These are phyloP conservation scores for Verruconis gallopava DNA, from an alignment of 2,329 filamentous ascomycete genomes.

Conservation along the genomic window DNA sequence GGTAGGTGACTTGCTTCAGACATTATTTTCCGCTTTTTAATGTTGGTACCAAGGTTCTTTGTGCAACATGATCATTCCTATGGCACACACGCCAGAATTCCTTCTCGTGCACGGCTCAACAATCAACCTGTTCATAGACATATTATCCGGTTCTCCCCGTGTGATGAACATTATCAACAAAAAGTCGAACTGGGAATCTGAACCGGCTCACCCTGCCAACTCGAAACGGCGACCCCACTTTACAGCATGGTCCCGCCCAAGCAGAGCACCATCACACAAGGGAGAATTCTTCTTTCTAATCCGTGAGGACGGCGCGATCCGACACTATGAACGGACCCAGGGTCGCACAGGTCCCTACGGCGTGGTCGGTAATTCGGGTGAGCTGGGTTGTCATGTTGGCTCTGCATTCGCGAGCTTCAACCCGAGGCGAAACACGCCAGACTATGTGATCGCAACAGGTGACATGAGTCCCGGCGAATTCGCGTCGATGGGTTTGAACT, in stretches of 20 bases:
- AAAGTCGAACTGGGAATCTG: conserved; percentile 22
- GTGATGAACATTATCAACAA: conserved; percentile 9
- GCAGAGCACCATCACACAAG: conserved; percentile 42
- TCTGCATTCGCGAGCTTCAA: conserved; percentile 65
- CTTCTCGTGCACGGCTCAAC: conserved; percentile 16
- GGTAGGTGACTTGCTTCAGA: too few species aligned
- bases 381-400: conserved; percentile 61
- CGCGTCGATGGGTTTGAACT: neutral
- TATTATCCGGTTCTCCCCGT: conserved; percentile 27
- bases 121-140: conserved; percentile 25
- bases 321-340: conserved; percentile 38
- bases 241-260: conserved; percentile 73
- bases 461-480: conserved; percentile 60
- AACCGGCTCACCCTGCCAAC: conserved; percentile 19
- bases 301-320: conserved; percentile 73
- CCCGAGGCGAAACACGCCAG: conserved; percentile 48
- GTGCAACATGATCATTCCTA: conserved; percentile 9
- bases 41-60: neutral
- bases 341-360: conserved; percentile 1
- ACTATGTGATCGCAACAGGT: conserved; percentile 70
- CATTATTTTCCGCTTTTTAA: too few species aligned
- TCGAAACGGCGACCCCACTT: conserved; percentile 45
- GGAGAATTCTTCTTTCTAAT: conserved; percentile 76
- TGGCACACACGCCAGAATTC: conserved; percentile 5
- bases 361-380: conserved; percentile 37